A percentile compares a stretch with the other conserved stretches of the same genome.
phyloP scores from a whole-genome alignment of 371 early-diverging fungal species.

The Amoeboradix gromovi region DNA sequence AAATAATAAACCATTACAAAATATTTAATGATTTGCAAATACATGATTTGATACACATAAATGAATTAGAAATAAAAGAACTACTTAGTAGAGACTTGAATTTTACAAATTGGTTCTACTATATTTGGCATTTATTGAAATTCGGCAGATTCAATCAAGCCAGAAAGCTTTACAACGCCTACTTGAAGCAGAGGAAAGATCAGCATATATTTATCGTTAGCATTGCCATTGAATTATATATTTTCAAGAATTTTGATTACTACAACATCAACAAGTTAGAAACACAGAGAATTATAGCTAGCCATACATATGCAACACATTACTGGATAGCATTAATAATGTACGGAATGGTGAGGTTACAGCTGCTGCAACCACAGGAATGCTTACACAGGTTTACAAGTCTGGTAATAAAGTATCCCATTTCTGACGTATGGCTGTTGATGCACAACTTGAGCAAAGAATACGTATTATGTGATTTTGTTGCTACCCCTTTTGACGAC shows the following conservation, averaged over 20 bases:
- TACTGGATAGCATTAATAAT: neutral
- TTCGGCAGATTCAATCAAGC: neutral
- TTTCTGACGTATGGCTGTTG: neutral
- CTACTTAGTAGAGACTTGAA: neutral
- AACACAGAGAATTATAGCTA: neutral
- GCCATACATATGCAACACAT: neutral
- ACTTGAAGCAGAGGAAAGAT: neutral
- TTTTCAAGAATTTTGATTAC: neutral
- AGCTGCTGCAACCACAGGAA: neutral
- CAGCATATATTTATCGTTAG: neutral
- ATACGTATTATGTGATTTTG: neutral
- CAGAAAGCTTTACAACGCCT: neutral
- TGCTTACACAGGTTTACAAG: neutral
- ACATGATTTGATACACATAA: neutral
- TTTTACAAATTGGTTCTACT: neutral
- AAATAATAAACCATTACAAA: neutral
- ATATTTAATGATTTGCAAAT: neutral
- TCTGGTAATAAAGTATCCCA: neutral
- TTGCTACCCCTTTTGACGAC: neutral
- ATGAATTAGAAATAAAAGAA: neutral
- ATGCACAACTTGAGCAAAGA: neutral
- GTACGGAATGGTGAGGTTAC: neutral
- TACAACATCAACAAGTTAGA: neutral
- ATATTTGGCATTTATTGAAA: neutral
- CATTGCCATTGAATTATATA: neutral